Evolutionary conservation across 371 early-diverging fungal genomes (phyloP), one percentile per base, ranked within the genome.

Genomic region (Mucor ambiguus): DNA sequence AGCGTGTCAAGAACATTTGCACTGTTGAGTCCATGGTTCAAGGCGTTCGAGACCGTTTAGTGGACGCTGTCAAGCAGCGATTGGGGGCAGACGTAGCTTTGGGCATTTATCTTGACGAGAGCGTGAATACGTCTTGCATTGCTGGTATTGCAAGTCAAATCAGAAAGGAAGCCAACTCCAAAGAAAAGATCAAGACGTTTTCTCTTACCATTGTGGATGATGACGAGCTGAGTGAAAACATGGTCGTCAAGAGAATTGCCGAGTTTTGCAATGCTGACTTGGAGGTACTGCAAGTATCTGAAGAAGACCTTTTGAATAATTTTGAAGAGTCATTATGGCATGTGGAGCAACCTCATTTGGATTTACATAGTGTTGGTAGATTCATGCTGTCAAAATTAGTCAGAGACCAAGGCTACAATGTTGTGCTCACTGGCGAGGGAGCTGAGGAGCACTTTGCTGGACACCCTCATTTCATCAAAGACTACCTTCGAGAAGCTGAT

Each of bases 401-500:
- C 3, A 59, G 63, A 44, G 71, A 70, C 16, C 30, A 49, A 22
- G 87, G 87, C 4, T 77, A 80, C 70, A 74, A 59, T 46, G 70
- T 78, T 0, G 78, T 89, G 16, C 74, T 82, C 61, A 86, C 88
- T 1, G 89, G 89, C 20, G 87, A 89, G 64, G 88, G 85, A 0
- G 82, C 87, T 0, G 89, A 89, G 55, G 89, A 89, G 59, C 74
- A 87, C n/a, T 89, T 89, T 74, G 86, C 85, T 6, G 89, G 89
- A 0, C 87, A 89, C 67, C 20, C 24, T 49, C 28, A 49, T 28
- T 49, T 24, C 28, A 10, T 24, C 14, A 46, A 38, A 49, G 81
- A 85, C 33, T 68, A 68, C 32, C 66, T 64, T 14, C 65, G 38
- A 30, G 72, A 72, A 43, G 26, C 72, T 22, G 72, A 68, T 22